Evolutionary conservation across 805 yeast species (phyloP).

Genomic region (Metschnikowia shivogae): DNA sequence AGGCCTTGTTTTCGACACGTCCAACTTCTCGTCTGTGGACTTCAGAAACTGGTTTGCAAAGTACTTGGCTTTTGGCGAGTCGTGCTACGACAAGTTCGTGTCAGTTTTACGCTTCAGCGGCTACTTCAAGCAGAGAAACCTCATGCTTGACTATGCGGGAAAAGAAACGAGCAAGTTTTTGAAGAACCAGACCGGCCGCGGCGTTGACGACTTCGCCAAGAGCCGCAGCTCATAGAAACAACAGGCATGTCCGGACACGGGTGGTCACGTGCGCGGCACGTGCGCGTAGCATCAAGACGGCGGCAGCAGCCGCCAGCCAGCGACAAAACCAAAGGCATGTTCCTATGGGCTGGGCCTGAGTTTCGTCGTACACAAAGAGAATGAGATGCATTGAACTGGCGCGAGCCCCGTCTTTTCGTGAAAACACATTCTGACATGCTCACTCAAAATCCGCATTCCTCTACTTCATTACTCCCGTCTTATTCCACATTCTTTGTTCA

Average conservation of each 20-base stretch:
- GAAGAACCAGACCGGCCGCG: conserved; percentile 23
- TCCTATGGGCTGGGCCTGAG: neutral
- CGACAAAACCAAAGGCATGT: no score
- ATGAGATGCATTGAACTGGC: conserved; percentile 26
- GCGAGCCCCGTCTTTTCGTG: conserved; percentile 18
- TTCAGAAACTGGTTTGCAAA: conserved; percentile 47
- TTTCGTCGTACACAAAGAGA: conserved; percentile 12
- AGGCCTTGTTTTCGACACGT: conserved; percentile 59
- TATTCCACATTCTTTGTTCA: neutral
- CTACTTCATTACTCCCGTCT: neutral
- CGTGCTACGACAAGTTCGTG: conserved; percentile 48
- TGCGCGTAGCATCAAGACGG: neutral
- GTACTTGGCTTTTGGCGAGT: conserved; percentile 59
- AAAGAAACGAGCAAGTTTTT: conserved; percentile 22
- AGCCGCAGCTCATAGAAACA: conserved; percentile 3
- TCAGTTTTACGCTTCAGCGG: conserved; percentile 44
- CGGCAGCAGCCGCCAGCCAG: neutral
- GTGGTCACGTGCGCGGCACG: neutral
- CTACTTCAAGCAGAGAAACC: conserved; percentile 45
- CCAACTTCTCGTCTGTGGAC: conserved; percentile 44
- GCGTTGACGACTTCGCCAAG: conserved; percentile 18
- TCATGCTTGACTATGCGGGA: conserved; percentile 33
- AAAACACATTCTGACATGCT: conserved; percentile 26
- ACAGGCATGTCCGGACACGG: no score
- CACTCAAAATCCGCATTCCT: neutral